Evolutionary conservation across 257 asterid species (phyloP).

Genomic region (Primulina huaijiensis): DNA sequence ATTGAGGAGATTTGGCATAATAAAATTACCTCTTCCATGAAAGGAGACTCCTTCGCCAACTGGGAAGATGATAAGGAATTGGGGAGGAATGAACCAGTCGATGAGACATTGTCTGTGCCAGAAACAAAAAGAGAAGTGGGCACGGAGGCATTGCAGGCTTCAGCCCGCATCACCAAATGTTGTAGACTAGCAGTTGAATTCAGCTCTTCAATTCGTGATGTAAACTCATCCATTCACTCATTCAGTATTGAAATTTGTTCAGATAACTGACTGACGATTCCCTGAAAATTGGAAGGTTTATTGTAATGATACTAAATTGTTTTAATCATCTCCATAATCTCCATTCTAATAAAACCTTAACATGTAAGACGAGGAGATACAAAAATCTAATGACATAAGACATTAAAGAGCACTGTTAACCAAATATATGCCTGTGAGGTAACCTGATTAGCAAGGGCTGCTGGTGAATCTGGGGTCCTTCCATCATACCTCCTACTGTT

Average conservation of each 20-base stretch:
- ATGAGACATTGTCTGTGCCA: slow-evolving; percentile 62
- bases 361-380: not conserved
- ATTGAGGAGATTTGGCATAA: not conserved
- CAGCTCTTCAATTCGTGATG: slow-evolving; percentile 81
- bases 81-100: slow-evolving; percentile 58
- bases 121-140: slow-evolving; percentile 58
- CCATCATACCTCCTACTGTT: slow-evolving; percentile 71
- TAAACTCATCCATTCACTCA: slow-evolving; percentile 96
- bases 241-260: slow-evolving; percentile 89
- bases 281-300: slow-evolving; percentile 46
- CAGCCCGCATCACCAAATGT: slow-evolving; percentile 68
- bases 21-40: slow-evolving; percentile 78
- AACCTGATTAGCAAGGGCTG: slow-evolving; percentile 76
- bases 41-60: slow-evolving; percentile 68
- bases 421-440: slow-evolving; percentile 16
- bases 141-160: slow-evolving; percentile 59
- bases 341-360: not conserved
- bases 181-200: slow-evolving; percentile 88
- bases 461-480: slow-evolving; percentile 90
- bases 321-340: not conserved
- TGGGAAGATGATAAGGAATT: slow-evolving; percentile 77
- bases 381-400: slow-evolving; percentile 17
- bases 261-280: slow-evolving; percentile 71
- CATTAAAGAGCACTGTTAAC: slow-evolving; percentile 6
- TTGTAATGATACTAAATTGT: not conserved